Conservation (phyloP, 805 yeast species). For the Ogataea thermomethanolica region DNA sequence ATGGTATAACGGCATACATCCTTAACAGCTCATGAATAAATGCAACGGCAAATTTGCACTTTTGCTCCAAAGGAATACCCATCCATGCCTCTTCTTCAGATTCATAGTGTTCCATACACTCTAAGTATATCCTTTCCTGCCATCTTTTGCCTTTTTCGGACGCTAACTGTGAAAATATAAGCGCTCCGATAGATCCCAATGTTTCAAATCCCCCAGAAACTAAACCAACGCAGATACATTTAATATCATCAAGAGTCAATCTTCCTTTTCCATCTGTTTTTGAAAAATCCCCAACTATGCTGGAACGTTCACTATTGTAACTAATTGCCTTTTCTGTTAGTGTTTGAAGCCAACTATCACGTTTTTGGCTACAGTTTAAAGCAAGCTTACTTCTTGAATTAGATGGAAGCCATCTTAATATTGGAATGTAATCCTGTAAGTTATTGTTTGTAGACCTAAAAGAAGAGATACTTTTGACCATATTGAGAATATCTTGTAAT, state of each 20-base stretch:
- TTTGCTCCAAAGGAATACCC: slow-evolving; percentile 18
- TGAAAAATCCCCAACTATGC: slow-evolving; percentile 36
- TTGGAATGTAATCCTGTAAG: slow-evolving; percentile 37
- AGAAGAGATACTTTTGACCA: slow-evolving; percentile 31
- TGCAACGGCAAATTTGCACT: slow-evolving; percentile 19
- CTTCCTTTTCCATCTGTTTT: slow-evolving; percentile 26
- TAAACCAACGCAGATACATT: slow-evolving; percentile 23
- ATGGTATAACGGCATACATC: slow-evolving; percentile 24
- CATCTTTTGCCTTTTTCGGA: slow-evolving; percentile 15
- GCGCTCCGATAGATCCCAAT: slow-evolving; percentile 19
- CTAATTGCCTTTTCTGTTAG: slow-evolving; percentile 28
- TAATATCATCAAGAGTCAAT: slow-evolving; percentile 20
- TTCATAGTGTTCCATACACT: slow-evolving; percentile 14
- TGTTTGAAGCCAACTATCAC: slow-evolving; percentile 32
- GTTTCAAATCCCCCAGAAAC: slow-evolving; percentile 27
- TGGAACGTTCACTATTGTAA: slow-evolving; percentile 26
- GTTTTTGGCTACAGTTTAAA: slow-evolving; percentile 23
- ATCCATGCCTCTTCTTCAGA: slow-evolving; percentile 18
- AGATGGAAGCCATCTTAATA: slow-evolving; percentile 31
- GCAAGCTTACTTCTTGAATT: slow-evolving; percentile 29
- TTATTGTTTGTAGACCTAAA: slow-evolving; percentile 38
- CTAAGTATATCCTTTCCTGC: slow-evolving; percentile 20
- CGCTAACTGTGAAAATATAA: slow-evolving; percentile 18
- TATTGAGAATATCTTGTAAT: slow-evolving; percentile 29
- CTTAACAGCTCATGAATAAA: slow-evolving; percentile 21